Conservation (phyloP, 345 rosid species). For the Eucalyptus regnans region DNA sequence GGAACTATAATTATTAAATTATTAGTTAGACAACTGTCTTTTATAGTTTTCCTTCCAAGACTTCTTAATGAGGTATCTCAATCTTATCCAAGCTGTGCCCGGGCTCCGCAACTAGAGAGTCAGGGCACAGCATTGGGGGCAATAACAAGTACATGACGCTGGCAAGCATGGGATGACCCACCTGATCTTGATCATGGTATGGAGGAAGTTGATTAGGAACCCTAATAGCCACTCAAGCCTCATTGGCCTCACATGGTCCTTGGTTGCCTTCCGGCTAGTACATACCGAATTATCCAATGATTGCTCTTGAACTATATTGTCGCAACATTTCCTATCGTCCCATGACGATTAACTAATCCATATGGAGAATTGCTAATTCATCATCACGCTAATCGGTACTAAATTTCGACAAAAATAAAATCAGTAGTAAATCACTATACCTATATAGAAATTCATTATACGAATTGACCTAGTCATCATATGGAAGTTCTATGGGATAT, state of each 20-base stretch:
- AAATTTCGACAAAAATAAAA: background rate
- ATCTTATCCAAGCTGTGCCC: constrained; percentile 16
- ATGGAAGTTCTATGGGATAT: background rate
- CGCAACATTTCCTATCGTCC: background rate
- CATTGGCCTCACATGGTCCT: constrained; percentile 76
- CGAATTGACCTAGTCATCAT: background rate
- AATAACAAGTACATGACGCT: constrained; percentile 56
- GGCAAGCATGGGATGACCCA: constrained; percentile 71
- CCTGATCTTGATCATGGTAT: constrained; percentile 79
- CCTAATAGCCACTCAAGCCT: constrained; percentile 92
- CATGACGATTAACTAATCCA: background rate
- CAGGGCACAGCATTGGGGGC: constrained; percentile 8
- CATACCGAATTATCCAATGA: background rate
- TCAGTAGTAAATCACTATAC: background rate
- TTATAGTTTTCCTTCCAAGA: background rate
- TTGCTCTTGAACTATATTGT: background rate
- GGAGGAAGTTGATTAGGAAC: constrained; percentile 88
- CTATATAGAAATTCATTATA: background rate
- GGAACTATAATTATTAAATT: too few species aligned
- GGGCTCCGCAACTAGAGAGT: constrained; percentile 26
- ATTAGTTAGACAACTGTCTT: background rate
- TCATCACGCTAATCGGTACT: background rate
- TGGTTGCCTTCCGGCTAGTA: constrained; percentile 57
- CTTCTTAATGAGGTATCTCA: background rate
- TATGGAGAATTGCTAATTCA: background rate